These are phyloP conservation scores for Epichloe festucae DNA, from an alignment of 2,329 filamentous ascomycete species.

Conservation along the genomic window DNA sequence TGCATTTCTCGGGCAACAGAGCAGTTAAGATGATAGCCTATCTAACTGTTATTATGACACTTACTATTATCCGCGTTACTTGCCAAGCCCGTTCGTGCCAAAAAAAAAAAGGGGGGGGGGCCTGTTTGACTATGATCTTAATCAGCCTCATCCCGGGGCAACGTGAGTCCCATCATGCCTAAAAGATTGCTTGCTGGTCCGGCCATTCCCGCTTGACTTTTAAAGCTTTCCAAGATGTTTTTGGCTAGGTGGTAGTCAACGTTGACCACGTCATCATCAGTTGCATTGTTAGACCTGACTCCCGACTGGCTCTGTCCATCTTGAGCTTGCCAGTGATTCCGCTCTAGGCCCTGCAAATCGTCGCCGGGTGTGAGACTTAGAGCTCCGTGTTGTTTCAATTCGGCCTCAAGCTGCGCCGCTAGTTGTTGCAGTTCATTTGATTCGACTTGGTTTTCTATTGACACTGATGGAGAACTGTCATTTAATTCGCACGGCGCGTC, in stretches of 20 bases:
- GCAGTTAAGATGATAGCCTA: too few species aligned
- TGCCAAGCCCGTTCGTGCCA: not conserved
- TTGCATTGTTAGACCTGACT: slow-evolving; percentile 30
- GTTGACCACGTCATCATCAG: slow-evolving; percentile 48
- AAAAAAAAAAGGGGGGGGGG: not conserved
- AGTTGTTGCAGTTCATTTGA: slow-evolving; percentile 37
- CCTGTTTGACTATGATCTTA: slow-evolving; percentile 2
- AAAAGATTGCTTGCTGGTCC: slow-evolving; percentile 83
- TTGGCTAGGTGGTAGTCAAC: slow-evolving; percentile 80
- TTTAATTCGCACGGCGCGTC: not conserved
- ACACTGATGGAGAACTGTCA: not conserved
- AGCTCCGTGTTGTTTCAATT: slow-evolving; percentile 31
- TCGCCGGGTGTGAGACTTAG: slow-evolving; percentile 30
- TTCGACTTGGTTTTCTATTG: not conserved
- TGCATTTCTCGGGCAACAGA: not conserved
- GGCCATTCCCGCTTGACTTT: slow-evolving; percentile 71
- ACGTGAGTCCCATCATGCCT: slow-evolving; percentile 67
- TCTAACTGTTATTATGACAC: too few species aligned
- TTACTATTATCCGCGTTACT: too few species aligned
- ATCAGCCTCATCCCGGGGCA: slow-evolving; percentile 67
- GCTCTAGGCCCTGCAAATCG: slow-evolving; percentile 11
- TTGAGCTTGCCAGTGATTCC: not conserved
- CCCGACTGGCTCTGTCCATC: slow-evolving; percentile 7
- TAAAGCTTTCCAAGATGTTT: slow-evolving; percentile 87
- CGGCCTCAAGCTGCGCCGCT: slow-evolving; percentile 57